Evolutionary conservation across 257 asterid genomes (phyloP), one percentile per base, ranked within the genome.

Genomic region (Przewalskia tangutica): DNA sequence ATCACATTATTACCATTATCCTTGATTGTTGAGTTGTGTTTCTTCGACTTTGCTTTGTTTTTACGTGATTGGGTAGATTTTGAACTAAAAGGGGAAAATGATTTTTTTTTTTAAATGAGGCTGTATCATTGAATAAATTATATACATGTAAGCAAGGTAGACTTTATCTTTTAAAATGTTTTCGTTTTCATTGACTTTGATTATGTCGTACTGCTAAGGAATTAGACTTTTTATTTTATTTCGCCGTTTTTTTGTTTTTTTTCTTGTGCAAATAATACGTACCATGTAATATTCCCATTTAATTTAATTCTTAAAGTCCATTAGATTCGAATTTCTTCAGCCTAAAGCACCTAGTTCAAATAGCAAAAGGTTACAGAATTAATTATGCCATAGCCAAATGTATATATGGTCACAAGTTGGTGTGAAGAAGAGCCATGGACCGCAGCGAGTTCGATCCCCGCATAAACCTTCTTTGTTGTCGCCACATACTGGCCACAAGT

Each of bases 1-100:
- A 17, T 83, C 90, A 36, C 73, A 76, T 40, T 82, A 82, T 56
- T 66, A 77, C 23, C 82, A 81, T 40, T 68, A 84, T 83, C 91
- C 91, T 10, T 89, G 88, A 87, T 75, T 20, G 44, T 55, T 65
- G 64, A 68, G 46, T 51, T 13, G 56, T 68, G 8, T 44, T 62
- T 73, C 36, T 17, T 80, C 60, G 59, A 64, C 46, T 34, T 73
- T 73, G 17, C 44, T 23, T 73, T 73, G 62, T 23, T 23, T 73
- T 23, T 73, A 50, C 14, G 59, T 73, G 62, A 48, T 73, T 73
- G 79, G 44, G 13, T 50, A 73, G 46, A 14, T 73, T 48, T 73
- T 73, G 44, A 23, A 73, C 54, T 50, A 56, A 48, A 70, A 18
- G n/a, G 56, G n/a, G 1, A 73, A 70, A 73, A 20, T 2, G 14